These are phyloP conservation scores for Mitragyna speciosa DNA, from an alignment of 257 asterid species.

Conservation along the genomic window DNA sequence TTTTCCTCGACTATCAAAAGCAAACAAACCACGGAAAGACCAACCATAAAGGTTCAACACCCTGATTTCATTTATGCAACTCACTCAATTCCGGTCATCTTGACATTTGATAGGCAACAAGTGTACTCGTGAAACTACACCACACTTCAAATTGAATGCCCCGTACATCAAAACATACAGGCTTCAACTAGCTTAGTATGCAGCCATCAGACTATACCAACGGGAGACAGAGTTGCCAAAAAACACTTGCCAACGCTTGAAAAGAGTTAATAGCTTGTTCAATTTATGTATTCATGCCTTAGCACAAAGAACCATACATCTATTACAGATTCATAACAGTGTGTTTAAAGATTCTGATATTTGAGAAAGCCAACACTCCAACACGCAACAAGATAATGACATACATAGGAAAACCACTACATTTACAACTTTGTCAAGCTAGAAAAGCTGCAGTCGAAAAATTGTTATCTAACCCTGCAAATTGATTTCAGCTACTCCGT, in stretches of 20 bases:
- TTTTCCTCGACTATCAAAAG: too few relatives aligned
- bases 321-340: conserved; percentile 10
- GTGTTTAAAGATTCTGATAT: neutral
- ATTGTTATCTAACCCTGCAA: conserved; percentile 23
- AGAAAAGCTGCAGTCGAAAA: conserved; percentile 11
- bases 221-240: neutral
- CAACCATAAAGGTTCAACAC: too few relatives aligned
- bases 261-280: neutral
- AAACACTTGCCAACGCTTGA: neutral
- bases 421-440: conserved; percentile 27
- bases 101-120: too few relatives aligned
- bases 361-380: neutral
- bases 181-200: too few relatives aligned
- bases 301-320: conserved; percentile 7
- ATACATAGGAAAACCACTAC: neutral
- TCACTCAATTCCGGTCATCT: too few relatives aligned
- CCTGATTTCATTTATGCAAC: too few relatives aligned
- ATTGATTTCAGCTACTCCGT: conserved; percentile 16
- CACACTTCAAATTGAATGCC: too few relatives aligned
- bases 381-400: neutral
- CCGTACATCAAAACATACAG: neutral
- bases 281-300: conserved; percentile 1
- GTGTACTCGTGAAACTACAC: neutral
- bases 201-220: neutral
- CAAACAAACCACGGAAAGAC: too few relatives aligned